Evolutionary conservation across 2,329 filamentous ascomycete genomes (phyloP), one percentile per base, ranked within the genome.

Genomic region (Tolypocladium ophioglossoides): DNA sequence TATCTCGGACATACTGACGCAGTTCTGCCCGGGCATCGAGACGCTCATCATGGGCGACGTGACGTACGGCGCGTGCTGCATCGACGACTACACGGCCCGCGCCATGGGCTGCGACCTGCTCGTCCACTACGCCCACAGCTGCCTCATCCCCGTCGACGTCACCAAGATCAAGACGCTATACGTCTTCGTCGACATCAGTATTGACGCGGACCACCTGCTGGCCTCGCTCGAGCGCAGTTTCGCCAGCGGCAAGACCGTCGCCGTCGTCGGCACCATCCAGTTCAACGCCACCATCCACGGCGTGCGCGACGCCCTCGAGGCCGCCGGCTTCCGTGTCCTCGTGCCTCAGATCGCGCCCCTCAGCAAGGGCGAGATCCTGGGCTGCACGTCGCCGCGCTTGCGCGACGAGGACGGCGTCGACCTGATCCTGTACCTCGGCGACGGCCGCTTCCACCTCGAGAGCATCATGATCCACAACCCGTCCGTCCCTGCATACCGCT

Each of bases 401-500:
- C 68, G 75, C 16, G 69, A 78, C 12, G 76, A 75, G 12, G 79
- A 80, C 49, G 73, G 71, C 44, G 82, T 91, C 24, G 89, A 95
- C 65, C 72, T 90, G 58, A 86, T 96, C 48, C 75, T 96, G 1
- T 96, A 96, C 68, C 82, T 96, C 16, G 91, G 91, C 49, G 91
- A 96, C 66, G 91, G 91, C 14, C 83, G 91, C 56, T 96, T 96
- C 75, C 94, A 99, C 68, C 86, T 99, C 46, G 94, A 99, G 72
- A 95, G 89, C 64, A 92, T 95, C 65, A 99, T 99, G 92, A 99
- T 99, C 61, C 94, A 97, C 67, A 99, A 99, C 71, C 94, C 95
- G 0, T 73, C 77, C 6, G 82, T 96, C 38, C 89, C 92, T 0
- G 92, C 95, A 2, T 99, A 96, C 72, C 83, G 94, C 59, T 99